Evolutionary conservation across 176 grass and related monocot genomes (phyloP), one percentile per base, ranked within the genome.

Genomic region (Eragrostis curvula): DNA sequence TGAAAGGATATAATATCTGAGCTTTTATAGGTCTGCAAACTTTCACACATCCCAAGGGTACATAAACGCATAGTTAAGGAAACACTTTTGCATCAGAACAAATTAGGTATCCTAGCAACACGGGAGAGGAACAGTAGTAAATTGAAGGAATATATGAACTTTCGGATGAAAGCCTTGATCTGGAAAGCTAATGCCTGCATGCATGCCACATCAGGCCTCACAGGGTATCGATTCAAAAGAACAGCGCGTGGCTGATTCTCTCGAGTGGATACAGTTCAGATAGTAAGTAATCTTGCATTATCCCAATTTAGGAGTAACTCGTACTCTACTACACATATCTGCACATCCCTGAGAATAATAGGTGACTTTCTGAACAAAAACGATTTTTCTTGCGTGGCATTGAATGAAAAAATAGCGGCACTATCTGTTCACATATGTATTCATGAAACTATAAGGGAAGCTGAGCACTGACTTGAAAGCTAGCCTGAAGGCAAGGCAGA

Each of bases 101-200:
- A 55, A 80, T 80, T 80, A 68, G 77, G 77, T 66, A 52, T 79
- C 20, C 17, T 25, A 50, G 56, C 60, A 48, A 39, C 25, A 66
- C 15, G 64, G 48, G 9, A 7, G 47, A 53, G 61, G 45, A 53
- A 0, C 47, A 10, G 18, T 80, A 25, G 13, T 80, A 80, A 69
- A 55, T 20, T 47, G 13, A 69, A 9, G 53, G 64, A 80, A 69
- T 21, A 69, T 21, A 59, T 46, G 53, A 53, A 15, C 9, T 28
- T 56, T 52, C 23, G 53, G 42, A 15, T 56, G 64, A 56, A 56
- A 61, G 61, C 6, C 57, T 66, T 66, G 27, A 66, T 79, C 64
- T 56, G 63, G 63, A 55, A 68, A 80, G 77, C 20, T 23, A 49
- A 79, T 79, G 46, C 77, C 74, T 68, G 30, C 63, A 53, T 79